Base-by-base conservation (phyloP, 1,139 yeast genomes). In the Debaryomyces nepalensis region DNA sequence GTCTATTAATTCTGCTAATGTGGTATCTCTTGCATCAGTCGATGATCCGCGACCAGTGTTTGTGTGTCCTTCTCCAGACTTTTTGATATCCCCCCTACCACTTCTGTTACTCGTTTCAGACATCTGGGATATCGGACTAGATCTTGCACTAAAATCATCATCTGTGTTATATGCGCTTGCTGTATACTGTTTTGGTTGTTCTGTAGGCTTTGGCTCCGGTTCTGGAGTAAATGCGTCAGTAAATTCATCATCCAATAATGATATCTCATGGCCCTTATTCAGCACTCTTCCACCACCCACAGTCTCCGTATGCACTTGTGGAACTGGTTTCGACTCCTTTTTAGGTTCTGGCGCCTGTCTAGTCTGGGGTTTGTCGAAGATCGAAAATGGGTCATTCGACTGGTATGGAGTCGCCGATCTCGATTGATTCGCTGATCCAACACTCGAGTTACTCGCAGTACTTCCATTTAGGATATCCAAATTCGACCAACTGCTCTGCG, bases 1-100 rank as follows among this genome's bases (percentile, higher is more conserved):
- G 48, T 88, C 95, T 1, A 87, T 64, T 40, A 88, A 68, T 52
- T 82, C 87, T 0, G 93, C 93, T 19, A 87, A 60, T 2, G 81
- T 70, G 16, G 70, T 71, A 54, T 85, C 95, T 33, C 53, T 50
- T 12, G 45, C 42, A 12, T 34, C 30, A 3, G 32, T 29, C 4
- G 32, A 16, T 8, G 32, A 29, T 15, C 15, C 19, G 9, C 10
- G 12, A 8, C 14, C 7, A 2, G 21, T 16, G 5, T 26, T 14
- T 10, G 16, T 10, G 12, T 5, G 14, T 11, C 12, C 29, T 9
- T 4, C 7, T 11, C 12, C 29, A 16, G 4, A 8, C n/a, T 2
- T 16, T 29, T 9, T n/a, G 18, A 14, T 16, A 10, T 18, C 20
- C 4, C 7, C 16, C 19, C 31, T 29, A n/a, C 21, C 4, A 15